phyloP scores from a whole-genome alignment of 495 filamentous ascomycete genomes.

The Stereocaulon alpinum region DNA sequence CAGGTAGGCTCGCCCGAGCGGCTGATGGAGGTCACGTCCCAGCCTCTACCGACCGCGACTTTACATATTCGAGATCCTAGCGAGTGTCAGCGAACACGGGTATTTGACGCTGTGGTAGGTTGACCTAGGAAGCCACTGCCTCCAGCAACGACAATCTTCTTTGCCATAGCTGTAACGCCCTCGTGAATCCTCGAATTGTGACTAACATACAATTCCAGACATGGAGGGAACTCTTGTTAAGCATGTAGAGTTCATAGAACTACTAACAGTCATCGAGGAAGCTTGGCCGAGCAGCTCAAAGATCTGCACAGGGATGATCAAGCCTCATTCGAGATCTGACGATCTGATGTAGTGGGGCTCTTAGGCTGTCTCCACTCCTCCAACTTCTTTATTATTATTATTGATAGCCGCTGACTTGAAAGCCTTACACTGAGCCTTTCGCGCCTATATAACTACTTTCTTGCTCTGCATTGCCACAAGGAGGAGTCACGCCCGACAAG shows the following conservation, averaged over 20 bases:
- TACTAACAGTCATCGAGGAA: conserved; percentile 4
- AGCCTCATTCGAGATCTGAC: conserved; percentile 4
- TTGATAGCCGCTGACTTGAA: too few relatives aligned
- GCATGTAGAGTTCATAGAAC: not conserved
- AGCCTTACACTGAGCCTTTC: too few relatives aligned
- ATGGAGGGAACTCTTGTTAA: not conserved
- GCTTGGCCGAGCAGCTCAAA: conserved; percentile 1
- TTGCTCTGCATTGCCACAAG: too few relatives aligned
- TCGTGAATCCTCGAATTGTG: not conserved
- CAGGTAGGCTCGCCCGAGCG: conserved; percentile 84
- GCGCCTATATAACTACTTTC: too few relatives aligned
- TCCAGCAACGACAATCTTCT: conserved; percentile 70
- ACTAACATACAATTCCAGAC: not conserved
- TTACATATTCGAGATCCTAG: conserved; percentile 81
- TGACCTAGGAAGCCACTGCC: conserved; percentile 85
- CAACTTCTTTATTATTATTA: not conserved
- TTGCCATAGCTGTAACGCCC: conserved; percentile 16
- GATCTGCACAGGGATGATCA: conserved; percentile 5
- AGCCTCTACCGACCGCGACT: conserved; percentile 67
- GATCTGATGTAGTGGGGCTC: not conserved
- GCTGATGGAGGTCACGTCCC: conserved; percentile 83
- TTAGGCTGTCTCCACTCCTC: not conserved
- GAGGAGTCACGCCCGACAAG: not conserved
- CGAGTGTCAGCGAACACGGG: conserved; percentile 8
- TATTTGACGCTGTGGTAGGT: conserved; percentile 15